Base-by-base conservation (phyloP, 202 grass and related monocot species). In the Alloteropsis angusta region DNA sequence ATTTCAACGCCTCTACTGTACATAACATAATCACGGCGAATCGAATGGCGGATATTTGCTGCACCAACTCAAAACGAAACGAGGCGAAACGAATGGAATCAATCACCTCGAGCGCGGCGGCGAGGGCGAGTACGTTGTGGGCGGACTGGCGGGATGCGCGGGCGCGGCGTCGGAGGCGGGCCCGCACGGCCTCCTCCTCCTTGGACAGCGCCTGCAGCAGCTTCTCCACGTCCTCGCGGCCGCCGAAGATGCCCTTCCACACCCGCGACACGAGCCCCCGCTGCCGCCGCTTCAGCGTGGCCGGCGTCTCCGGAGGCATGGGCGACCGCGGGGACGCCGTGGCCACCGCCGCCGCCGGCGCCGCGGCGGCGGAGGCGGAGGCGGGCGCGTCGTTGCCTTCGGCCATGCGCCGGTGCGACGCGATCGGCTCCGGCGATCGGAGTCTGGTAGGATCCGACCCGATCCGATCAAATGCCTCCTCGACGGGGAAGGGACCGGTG, bases 201-300 rank as follows among this genome's bases (percentile, higher is more conserved):
- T 80, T 91, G 79, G 96, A 89, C 78, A 99, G 86, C 77, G 87
- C 35, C 82, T 89, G 86, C 42, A 99, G 90, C 72, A 78, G 83
- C 84, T 95, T 91, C 92, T 99, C 92, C 53, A 93, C 82, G 68
- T 91, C 96, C 64, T 89, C 84, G 39, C 88, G 78, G 26, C 82
- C 65, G 22, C 86, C 84, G 56, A 96, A 99, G 53, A 99, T 91
- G 34, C 87, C 81, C 80, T 85, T 87, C 81, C 92, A 91, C 19
- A 99, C 61, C 72, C 92, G 75, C 35, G 87, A 83, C 30, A 88
- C 75, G 53, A 96, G 82, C 21, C 88, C 91, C 0, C 87, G 81
- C 82, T 89, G 84, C 87, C 71, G 46, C 85, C 68, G 69, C 82
- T 81, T 87, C 78, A 54, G 87, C 64, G 79, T 56, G n/a, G 82